Percentiles rank a stretch among this genome's conserved stretches.
Evolutionary conservation across 352 stramenopile genomes (phyloP).

Genomic region (Plasmopara muralis): DNA sequence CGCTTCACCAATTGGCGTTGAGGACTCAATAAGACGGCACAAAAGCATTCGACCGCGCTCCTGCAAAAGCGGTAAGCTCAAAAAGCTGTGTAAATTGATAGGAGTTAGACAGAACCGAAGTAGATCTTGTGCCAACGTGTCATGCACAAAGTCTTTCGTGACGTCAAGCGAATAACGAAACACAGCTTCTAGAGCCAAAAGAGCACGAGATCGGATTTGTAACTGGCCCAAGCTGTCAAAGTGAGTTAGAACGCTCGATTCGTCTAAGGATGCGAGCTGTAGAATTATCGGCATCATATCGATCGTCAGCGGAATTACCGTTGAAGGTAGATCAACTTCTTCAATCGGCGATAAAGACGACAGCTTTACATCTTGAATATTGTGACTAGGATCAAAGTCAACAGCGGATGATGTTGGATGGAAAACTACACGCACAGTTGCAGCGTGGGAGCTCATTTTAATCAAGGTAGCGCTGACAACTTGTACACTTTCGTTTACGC

Average conservation of each 20-base stretch:
- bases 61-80: slow-evolving; percentile 69
- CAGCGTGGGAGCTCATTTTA: slow-evolving; percentile 51
- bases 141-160: slow-evolving; percentile 30
- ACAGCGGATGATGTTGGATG: slow-evolving; percentile 43
- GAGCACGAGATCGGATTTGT: slow-evolving; percentile 77
- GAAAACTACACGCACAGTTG: slow-evolving; percentile 75
- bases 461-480: slow-evolving; percentile 67
- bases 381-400: slow-evolving; percentile 71
- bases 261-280: slow-evolving; percentile 67
- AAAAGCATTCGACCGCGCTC: slow-evolving; percentile 81
- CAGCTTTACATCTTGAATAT: slow-evolving; percentile 76
- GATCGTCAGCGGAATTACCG: slow-evolving; percentile 38
- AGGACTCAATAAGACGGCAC: slow-evolving; percentile 77
- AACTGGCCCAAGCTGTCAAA: slow-evolving; percentile 79
- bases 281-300: slow-evolving; percentile 84
- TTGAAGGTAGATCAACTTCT: slow-evolving; percentile 61
- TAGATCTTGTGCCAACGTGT: slow-evolving; percentile 42
- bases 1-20: slow-evolving; percentile 58
- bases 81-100: slow-evolving; percentile 58
- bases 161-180: slow-evolving; percentile 48
- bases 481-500: slow-evolving; percentile 30
- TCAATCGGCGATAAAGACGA: slow-evolving; percentile 63
- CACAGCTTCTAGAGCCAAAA: slow-evolving; percentile 74
- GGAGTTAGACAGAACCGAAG: slow-evolving; percentile 57
- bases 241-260: slow-evolving; percentile 49